Conservation (phyloP, 768 basidiomycete species). For the Pulveroboletus sp. region DNA sequence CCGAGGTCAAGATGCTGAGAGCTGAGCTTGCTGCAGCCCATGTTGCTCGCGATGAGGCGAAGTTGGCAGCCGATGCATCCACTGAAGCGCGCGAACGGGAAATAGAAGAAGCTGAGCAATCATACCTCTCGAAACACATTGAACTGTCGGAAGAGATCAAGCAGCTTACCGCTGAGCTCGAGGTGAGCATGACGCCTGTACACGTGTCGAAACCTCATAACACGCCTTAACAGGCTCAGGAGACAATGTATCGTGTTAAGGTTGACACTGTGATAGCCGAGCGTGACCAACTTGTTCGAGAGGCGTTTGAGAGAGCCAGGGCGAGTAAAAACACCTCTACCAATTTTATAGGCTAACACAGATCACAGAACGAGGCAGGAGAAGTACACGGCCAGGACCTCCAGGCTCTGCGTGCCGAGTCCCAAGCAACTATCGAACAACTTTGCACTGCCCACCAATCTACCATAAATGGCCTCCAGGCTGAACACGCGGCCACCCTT, state of each 20-base stretch:
- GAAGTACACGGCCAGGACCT: conserved; percentile 65
- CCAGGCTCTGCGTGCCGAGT: conserved; percentile 61
- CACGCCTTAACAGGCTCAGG: conserved; percentile 49
- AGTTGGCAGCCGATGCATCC: conserved; percentile 40
- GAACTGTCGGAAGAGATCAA: conserved; percentile 53
- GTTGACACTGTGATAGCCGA: conserved; percentile 63
- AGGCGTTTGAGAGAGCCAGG: conserved; percentile 77
- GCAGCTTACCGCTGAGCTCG: conserved; percentile 54
- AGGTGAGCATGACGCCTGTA: conserved; percentile 40
- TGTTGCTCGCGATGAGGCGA: conserved; percentile 45
- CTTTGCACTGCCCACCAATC: conserved; percentile 58
- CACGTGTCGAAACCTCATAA: neutral
- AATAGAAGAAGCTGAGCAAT: conserved; percentile 50
- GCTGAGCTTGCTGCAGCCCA: conserved; percentile 42
- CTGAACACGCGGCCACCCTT: conserved; percentile 57
- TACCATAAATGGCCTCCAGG: conserved; percentile 55
- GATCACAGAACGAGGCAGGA: conserved; percentile 61
- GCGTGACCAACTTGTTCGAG: conserved; percentile 54
- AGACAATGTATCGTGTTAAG: conserved; percentile 60
- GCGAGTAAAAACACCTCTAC: conserved; percentile 33
- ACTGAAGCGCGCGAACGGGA: conserved; percentile 44
- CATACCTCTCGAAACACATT: conserved; percentile 44
- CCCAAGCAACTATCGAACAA: conserved; percentile 63
- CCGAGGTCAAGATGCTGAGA: conserved; percentile 43
- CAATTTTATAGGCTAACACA: conserved; percentile 6